A percentile compares a stretch with the other conserved stretches of the same genome.
Evolutionary conservation across 805 yeast species (phyloP).

Genomic region (Cyberlindnera sargentensis): DNA sequence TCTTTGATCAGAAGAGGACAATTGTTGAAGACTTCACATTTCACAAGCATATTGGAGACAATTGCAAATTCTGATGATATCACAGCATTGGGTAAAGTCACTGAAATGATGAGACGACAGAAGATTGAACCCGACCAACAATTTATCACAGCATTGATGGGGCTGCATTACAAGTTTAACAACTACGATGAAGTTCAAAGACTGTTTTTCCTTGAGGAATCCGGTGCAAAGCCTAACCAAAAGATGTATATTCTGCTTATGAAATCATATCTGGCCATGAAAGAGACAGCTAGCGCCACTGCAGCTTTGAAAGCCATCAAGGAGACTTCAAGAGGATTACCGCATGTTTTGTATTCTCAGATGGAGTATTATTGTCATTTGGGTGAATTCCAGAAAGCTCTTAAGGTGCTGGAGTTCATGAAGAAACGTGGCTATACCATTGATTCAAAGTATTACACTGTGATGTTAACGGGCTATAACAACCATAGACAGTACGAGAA

Average conservation of each 20-base stretch:
- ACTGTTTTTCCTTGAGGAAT: background rate
- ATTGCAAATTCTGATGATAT: conserved; percentile 10
- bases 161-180: conserved; percentile 6
- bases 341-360: conserved; percentile 3
- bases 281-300: conserved; percentile 7
- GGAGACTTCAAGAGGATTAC: background rate
- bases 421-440: conserved; percentile 13
- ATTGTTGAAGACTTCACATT: conserved; percentile 2
- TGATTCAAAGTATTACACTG: conserved; percentile 23
- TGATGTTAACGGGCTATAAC: conserved; percentile 26
- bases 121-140: conserved; percentile 8
- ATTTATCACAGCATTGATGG: conserved; percentile 13
- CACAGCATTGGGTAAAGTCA: conserved; percentile 6
- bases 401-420: conserved; percentile 24
- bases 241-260: conserved; percentile 9
- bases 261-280: conserved; percentile 11
- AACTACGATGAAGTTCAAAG: conserved; percentile 10
- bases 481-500: conserved; percentile 21
- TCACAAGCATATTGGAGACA: conserved; percentile 7
- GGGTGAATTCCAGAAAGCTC: conserved; percentile 23
- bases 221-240: conserved; percentile 1
- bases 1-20: conserved; percentile 6
- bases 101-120: conserved; percentile 8
- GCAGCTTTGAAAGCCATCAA: conserved; percentile 8
- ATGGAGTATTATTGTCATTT: conserved; percentile 7